A percentile compares a stretch with the other conserved stretches of the same genome.
Conservation (phyloP, 139 green algal species). For the Chlorella sp. region DNA sequence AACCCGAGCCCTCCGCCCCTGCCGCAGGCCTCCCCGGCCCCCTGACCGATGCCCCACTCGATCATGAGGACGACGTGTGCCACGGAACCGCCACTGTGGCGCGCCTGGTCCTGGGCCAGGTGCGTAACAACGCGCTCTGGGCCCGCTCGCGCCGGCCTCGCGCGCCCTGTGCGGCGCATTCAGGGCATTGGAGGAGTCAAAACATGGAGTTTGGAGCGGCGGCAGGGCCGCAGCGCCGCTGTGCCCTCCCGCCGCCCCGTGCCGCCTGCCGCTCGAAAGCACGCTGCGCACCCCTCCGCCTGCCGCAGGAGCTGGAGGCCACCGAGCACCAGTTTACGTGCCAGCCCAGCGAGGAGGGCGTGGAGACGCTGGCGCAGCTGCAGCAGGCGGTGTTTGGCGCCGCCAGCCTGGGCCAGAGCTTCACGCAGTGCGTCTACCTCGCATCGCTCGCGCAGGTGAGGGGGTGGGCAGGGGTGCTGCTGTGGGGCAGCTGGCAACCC, state of each 20-base stretch:
- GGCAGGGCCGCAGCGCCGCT: background rate
- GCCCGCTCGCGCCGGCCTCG: background rate
- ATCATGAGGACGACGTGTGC: background rate
- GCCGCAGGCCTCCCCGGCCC: too few species aligned
- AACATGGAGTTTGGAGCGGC: background rate
- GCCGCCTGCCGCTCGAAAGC: too few species aligned
- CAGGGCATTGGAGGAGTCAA: background rate
- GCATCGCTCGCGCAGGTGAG: conserved; percentile 21
- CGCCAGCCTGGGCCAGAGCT: background rate
- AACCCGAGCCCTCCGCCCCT: too few species aligned
- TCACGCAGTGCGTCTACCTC: conserved; percentile 2
- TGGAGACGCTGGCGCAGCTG: conserved; percentile 8
- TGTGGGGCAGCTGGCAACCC: background rate
- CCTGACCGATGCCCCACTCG: too few species aligned
- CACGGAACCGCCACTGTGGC: conserved; percentile 11
- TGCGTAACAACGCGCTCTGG: background rate
- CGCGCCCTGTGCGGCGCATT: too few species aligned
- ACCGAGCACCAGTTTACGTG: conserved; percentile 14
- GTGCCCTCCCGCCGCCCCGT: background rate
- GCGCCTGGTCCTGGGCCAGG: conserved; percentile 24
- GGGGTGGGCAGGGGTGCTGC: too few species aligned
- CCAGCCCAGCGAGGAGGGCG: conserved; percentile 7
- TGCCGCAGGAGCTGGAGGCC: conserved; percentile 26
- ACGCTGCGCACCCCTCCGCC: background rate
- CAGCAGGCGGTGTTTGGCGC: conserved; percentile 32